phyloP scores from a whole-genome alignment of 2,329 filamentous ascomycete genomes.

The Fusarium foetens region DNA sequence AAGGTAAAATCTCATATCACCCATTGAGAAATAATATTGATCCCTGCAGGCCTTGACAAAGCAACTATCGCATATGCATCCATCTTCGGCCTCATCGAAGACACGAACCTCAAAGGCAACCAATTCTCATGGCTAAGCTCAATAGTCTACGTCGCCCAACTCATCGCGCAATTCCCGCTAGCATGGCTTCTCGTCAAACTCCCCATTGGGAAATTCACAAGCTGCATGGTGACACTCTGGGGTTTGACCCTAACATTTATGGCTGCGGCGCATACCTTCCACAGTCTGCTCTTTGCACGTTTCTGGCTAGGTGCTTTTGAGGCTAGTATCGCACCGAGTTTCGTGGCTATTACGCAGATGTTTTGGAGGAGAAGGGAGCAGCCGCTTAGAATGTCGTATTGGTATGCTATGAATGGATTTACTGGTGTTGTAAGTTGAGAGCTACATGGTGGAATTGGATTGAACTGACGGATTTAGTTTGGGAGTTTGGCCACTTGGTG shows the following conservation, averaged over 20 bases:
- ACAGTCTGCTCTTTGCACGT: constrained; percentile 56
- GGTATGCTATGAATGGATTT: constrained; percentile 36
- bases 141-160: constrained; percentile 49
- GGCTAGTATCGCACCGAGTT: constrained; percentile 53
- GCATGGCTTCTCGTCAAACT: constrained; percentile 65
- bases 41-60: constrained; percentile 40
- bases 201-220: constrained; percentile 65
- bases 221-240: constrained; percentile 62
- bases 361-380: constrained; percentile 51
- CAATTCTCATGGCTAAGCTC: constrained; percentile 73
- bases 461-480: constrained; percentile 1
- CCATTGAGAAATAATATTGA: not conserved
- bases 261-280: constrained; percentile 60
- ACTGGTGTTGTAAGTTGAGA: constrained; percentile 15
- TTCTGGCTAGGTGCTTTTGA: constrained; percentile 60
- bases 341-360: constrained; percentile 50
- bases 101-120: constrained; percentile 57
- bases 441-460: rapidly evolving
- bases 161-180: constrained; percentile 61
- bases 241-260: constrained; percentile 63
- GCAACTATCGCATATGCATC: constrained; percentile 65
- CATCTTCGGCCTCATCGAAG: constrained; percentile 69
- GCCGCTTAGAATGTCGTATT: constrained; percentile 39
- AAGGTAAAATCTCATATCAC: not conserved
- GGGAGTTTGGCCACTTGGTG: constrained; percentile 34